Evolutionary conservation across 1,139 yeast genomes (phyloP), one percentile per base, ranked within the genome.

Genomic region (Candida dubliniensis): DNA sequence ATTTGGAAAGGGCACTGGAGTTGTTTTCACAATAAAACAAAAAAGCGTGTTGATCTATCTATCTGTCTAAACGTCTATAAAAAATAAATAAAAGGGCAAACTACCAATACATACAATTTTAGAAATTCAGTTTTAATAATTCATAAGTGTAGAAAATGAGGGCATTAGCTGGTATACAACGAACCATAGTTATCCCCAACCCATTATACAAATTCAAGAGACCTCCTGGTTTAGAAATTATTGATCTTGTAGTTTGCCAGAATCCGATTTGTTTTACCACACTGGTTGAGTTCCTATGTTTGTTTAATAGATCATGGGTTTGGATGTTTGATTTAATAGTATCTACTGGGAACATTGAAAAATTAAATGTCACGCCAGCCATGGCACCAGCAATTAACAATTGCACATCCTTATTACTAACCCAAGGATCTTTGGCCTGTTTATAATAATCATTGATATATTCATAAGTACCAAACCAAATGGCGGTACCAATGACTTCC

Each of bases 401-500:
- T 54, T 86, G 87, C 47, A 75, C 57, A 8, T 80, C 74, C 10
- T 78, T 69, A 40, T 65, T 67, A 12, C 45, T 49, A 33, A 60
- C 67, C 27, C 55, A 32, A n/a, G 46, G 36, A 31, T 45, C 18
- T 53, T 52, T 38, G 1, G 54, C 47, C 4, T 25, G 32, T 45
- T 70, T 67, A 42, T 84, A 69, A 26, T 61, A 53, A 4, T 63
- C 63, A 34, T 75, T 69, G 34, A 79, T 66, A 40, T 74, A 67
- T 59, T 89, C 96, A 60, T 89, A 89, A 30, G 93, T 80, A 0
- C 96, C 95, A 66, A 91, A 91, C 97, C 97, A 91, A 2, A 93
- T 82, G 3, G 96, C 88, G 1, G 96, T 87, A 6, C 98, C 98
- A 24, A 90, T 84, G 32, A 88, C 77, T 62, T 91, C 98, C 56